A percentile compares a stretch with the other conserved stretches of the same genome.
These are phyloP conservation scores for Cotoneaster glaucophyllus DNA, from an alignment of 306 rosid genomes.

Conservation along the genomic window DNA sequence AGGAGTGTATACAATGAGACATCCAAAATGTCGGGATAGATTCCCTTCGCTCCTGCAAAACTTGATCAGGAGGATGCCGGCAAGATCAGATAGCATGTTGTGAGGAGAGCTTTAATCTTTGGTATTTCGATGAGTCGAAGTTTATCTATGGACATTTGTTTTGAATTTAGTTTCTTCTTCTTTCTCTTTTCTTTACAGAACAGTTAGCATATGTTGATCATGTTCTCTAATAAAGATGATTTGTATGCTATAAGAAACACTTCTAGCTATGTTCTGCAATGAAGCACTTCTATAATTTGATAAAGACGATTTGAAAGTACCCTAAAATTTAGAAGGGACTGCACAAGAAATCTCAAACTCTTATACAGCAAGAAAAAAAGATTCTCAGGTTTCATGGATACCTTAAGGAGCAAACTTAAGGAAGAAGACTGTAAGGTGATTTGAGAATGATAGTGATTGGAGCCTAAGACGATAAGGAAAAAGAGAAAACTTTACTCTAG, in stretches of 20 bases:
- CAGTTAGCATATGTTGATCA: neutral
- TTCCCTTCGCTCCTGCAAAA: constrained; percentile 27
- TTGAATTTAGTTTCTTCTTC: neutral
- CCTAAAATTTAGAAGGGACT: neutral
- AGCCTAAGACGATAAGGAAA: neutral
- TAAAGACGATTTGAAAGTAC: neutral
- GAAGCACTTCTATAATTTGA: too few relatives aligned
- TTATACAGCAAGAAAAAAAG: too few relatives aligned
- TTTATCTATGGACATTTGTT: neutral
- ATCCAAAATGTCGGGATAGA: constrained; percentile 14
- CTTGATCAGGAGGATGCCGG: constrained; percentile 40
- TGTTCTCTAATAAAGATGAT: too few relatives aligned
- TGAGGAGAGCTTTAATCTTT: neutral
- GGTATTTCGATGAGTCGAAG: too few relatives aligned
- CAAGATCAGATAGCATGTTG: constrained; percentile 38
- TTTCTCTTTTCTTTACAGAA: neutral
- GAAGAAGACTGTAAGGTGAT: neutral
- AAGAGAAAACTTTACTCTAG: neutral
- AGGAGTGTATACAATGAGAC: constrained; percentile 20
- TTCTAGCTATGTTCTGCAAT: too few relatives aligned
- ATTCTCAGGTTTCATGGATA: too few relatives aligned
- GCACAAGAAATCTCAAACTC: neutral
- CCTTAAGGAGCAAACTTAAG: too few relatives aligned
- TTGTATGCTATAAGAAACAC: too few relatives aligned
- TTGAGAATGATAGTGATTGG: neutral